phyloP scores from a whole-genome alignment of 73 alveolate genomes.

The Paramecium biaurelia region DNA sequence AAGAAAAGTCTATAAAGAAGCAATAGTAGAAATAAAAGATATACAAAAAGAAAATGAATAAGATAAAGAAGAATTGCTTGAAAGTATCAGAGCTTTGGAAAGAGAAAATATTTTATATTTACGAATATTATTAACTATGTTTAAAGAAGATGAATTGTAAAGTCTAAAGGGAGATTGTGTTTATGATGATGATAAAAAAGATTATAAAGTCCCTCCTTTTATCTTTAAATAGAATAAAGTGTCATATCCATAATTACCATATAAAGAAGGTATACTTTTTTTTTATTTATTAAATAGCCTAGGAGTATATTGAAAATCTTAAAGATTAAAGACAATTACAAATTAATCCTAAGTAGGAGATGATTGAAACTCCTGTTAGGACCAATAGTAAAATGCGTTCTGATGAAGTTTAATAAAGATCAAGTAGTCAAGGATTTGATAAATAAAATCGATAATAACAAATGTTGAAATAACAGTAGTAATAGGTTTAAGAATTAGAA shows the following conservation, averaged over 20 bases:
- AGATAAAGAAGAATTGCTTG: conserved; percentile 65
- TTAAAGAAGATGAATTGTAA: conserved; percentile 61
- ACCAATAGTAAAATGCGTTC: not conserved
- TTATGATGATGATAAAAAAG: conserved; percentile 61
- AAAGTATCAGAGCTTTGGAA: conserved; percentile 50
- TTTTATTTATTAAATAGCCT: not conserved
- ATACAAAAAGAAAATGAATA: conserved; percentile 60
- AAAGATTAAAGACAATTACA: conserved; percentile 31
- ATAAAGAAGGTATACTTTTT: conserved; percentile 17
- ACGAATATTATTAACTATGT: conserved; percentile 44
- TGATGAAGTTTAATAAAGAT: not conserved
- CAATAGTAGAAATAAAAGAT: conserved; percentile 58
- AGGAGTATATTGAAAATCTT: conserved; percentile 36
- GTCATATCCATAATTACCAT: conserved; percentile 58
- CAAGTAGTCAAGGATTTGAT: not conserved
- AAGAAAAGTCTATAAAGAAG: not conserved
- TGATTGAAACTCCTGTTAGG: not conserved
- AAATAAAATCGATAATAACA: not conserved
- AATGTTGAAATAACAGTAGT: not conserved
- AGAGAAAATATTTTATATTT: conserved; percentile 57
- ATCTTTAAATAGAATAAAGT: conserved; percentile 55
- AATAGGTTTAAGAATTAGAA: not conserved
- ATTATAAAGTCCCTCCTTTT: conserved; percentile 67
- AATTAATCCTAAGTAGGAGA: not conserved
- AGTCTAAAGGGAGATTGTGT: conserved; percentile 54